Conservation (phyloP, 805 yeast species). For the Wickerhamomyces xylosicus region DNA sequence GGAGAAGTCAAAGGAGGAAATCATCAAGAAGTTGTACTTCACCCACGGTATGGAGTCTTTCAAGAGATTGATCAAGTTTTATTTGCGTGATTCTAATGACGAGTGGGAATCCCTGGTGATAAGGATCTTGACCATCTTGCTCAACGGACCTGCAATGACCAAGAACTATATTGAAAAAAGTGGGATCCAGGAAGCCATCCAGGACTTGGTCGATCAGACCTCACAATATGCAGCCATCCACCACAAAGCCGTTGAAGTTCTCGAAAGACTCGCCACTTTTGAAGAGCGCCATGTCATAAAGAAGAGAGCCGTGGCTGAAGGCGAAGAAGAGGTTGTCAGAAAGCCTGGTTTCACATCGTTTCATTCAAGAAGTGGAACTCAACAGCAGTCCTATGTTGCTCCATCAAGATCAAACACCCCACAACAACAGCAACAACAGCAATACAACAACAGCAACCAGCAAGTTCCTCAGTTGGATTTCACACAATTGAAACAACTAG, state of each 20-base stretch:
- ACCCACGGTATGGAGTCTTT: slow-evolving; percentile 84
- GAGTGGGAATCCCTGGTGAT: slow-evolving; percentile 23
- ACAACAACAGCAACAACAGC: slow-evolving; percentile 1
- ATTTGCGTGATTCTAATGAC: slow-evolving; percentile 22
- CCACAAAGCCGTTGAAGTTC: slow-evolving; percentile 31
- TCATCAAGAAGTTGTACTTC: slow-evolving; percentile 53
- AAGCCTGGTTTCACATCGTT: neutral
- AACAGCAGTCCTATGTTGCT: neutral
- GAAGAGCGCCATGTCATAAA: slow-evolving; percentile 85
- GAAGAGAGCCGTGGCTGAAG: slow-evolving; percentile 25
- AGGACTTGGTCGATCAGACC: slow-evolving; percentile 25
- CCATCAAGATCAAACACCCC: slow-evolving; percentile 1
- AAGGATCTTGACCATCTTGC: slow-evolving; percentile 48
- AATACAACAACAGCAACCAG: too few relatives aligned
- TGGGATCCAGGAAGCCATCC: slow-evolving; percentile 57
- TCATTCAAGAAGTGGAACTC: neutral
- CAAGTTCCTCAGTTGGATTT: too few relatives aligned
- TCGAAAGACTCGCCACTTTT: slow-evolving; percentile 61
- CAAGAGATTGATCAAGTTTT: slow-evolving; percentile 41
- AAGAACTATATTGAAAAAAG: slow-evolving; percentile 69
- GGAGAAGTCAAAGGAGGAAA: slow-evolving; percentile 37
- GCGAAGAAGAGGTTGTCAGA: neutral
- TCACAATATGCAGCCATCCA: slow-evolving; percentile 18
- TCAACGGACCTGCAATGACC: slow-evolving; percentile 45
- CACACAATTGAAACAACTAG: too few relatives aligned